Conservation (phyloP, 1,284 basidiomycete genomes). For the Pisolithus thermaeus region DNA sequence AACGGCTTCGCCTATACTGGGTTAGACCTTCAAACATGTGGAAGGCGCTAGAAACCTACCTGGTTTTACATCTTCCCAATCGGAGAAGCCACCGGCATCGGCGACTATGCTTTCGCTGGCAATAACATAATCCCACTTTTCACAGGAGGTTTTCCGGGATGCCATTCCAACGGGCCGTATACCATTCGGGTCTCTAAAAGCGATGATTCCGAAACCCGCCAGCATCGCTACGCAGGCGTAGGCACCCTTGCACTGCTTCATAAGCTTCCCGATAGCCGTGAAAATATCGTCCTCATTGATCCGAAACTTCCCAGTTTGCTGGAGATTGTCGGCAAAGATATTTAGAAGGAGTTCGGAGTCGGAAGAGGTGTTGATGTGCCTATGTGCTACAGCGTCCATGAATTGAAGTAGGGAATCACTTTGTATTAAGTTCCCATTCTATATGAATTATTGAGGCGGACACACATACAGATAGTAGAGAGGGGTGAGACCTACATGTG, state of each 20-base stretch:
- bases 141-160: constrained; percentile 48
- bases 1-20: constrained; percentile 75
- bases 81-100: constrained; percentile 85
- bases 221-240: constrained; percentile 99
- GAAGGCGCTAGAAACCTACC: constrained; percentile 40
- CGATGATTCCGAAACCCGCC: constrained; percentile 97
- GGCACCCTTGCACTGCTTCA: constrained; percentile 85
- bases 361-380: constrained; percentile 98
- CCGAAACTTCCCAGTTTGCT: constrained; percentile 98
- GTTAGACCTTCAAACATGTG: constrained; percentile 3
- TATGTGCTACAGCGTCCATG: constrained; percentile 95
- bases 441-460: constrained; percentile 6
- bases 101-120: constrained; percentile 96
- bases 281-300: constrained; percentile 99
- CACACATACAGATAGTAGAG: neutral
- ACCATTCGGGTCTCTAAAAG: constrained; percentile 98
- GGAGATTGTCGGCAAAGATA: constrained; percentile 96
- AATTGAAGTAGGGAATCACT: constrained; percentile 80
- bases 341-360: constrained; percentile 98
- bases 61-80: constrained; percentile 93
- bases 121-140: constrained; percentile 81
- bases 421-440: constrained; percentile 99
- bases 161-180: constrained; percentile 91
- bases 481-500: constrained; percentile 63
- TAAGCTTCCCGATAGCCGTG: constrained; percentile 86